phyloP scores from a whole-genome alignment of 2,329 filamentous ascomycete genomes.

The Xylariaceae sp. region DNA sequence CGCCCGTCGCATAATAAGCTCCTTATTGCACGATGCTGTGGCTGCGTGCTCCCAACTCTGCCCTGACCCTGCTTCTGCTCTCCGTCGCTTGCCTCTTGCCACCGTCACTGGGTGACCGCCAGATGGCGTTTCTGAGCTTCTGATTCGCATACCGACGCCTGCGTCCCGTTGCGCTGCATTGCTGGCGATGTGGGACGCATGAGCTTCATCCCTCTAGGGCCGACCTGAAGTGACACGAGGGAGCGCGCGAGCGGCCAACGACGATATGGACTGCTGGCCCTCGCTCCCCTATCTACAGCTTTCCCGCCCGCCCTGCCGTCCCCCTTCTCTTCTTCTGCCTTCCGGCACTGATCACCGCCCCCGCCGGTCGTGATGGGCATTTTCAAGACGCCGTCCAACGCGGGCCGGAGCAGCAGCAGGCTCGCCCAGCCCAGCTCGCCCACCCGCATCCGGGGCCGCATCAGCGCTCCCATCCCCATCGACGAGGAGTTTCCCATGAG shows the following conservation, averaged over 20 bases:
- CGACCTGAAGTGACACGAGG: conserved; percentile 10
- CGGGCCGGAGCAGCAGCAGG: conserved; percentile 29
- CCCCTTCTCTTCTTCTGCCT: conserved; percentile 11
- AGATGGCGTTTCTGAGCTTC: conserved; percentile 10
- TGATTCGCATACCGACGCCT: conserved; percentile 16
- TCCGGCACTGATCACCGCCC: conserved; percentile 2
- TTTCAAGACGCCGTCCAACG: conserved; percentile 37
- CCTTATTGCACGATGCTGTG: too few species aligned
- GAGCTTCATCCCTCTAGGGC: conserved; percentile 16
- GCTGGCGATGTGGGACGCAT: conserved; percentile 26
- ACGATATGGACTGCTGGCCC: conserved; percentile 23
- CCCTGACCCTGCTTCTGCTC: too few species aligned
- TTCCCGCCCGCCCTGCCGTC: conserved; percentile 9
- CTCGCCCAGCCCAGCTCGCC: conserved; percentile 26
- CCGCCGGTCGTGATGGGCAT: conserved; percentile 27
- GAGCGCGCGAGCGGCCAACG: conserved; percentile 7
- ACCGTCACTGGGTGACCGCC: conserved; percentile 15
- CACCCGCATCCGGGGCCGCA: conserved; percentile 48
- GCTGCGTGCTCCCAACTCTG: too few species aligned
- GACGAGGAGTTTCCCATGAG: conserved; percentile 49
- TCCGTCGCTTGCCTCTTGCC: conserved; percentile 13
- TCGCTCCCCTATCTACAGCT: conserved; percentile 11
- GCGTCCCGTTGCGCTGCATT: conserved; percentile 22
- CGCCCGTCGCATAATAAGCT: too few species aligned
- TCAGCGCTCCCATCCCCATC: conserved; percentile 55